Base-by-base conservation (phyloP, 345 rosid species). In the Syzygium aromaticum region DNA sequence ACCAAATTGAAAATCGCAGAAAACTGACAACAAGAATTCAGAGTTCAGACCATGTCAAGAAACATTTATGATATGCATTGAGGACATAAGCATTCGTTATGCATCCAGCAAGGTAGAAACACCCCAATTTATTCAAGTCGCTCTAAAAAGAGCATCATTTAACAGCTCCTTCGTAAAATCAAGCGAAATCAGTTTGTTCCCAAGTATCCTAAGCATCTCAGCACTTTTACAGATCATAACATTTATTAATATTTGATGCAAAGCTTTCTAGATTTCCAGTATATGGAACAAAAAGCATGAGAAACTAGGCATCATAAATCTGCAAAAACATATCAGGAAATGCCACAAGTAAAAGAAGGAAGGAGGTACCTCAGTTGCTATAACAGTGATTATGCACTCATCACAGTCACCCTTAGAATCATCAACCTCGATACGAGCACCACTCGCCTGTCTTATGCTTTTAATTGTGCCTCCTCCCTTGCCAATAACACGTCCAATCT, bases 401-500 rank as follows among this genome's bases (percentile, higher is more conserved):
- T 95, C 96, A 86, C 90, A 93, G 85, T 93, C 95, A 56, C 88
- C 93, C 90, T 91, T 96, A 11, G 91, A 87, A 90, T 96, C 99
- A 95, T 96, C 94, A 87, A 98, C 97, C 88, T 96, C 99, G 23
- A 96, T 87, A 86, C 88, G 94, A 90, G 99, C 95, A 82, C 99
- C 99, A 88, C 93, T 98, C 6, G 94, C 92, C 90, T 98, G 98
- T 90, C 99, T 96, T 87, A 98, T 95, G 84, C 92, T 94, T 90
- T 95, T 98, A 87, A 96, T 95, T 54, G 98, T 96, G 84, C 95
- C 87, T 40, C 99, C 99, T 90, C 96, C 98, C 92, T 93, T 96
- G 77, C 99, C 99, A 84, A 98, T 98, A 85, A 98, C 99, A 85
- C 99, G 99, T 3, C 99, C 99, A 86, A 96, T 98, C 87, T 95